Evolutionary conservation across 2,329 filamentous ascomycete species (phyloP), one percentile per base, ranked within the genome.

Genomic region (Rhynchosporium graminicola): DNA sequence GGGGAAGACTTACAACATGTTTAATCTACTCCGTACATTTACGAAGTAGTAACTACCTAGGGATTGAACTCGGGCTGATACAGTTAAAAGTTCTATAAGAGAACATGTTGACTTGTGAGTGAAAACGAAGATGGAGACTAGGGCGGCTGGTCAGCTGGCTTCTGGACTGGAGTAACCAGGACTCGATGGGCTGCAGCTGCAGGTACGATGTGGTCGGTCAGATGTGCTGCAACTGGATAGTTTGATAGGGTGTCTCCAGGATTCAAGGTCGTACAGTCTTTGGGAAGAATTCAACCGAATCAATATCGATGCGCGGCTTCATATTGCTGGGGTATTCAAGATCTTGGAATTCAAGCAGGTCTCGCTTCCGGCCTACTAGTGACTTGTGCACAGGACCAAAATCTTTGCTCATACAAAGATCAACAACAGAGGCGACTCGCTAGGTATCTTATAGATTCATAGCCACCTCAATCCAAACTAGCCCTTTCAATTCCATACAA

Each of bases 1-100:
- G 28, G 8, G 42, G 50, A 54, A 6, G 20, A 58, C 61, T 60
- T 54, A 63, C 51, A 47, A 56, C 45, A 46, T 60, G 2, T 57
- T 63, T 38, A 13, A 46, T 55, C 3, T 28, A 28, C 3, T 48
- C 20, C 20, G 20, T 20, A 20, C 20, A 20, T 20, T 20, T 20
- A 20, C 20, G 20, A 20, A 20, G 20, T 20, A 20, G 20, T 20
- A 20, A 1, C 20, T 20, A 20, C 20, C 20, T 20, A 20, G 20
- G 20, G 20, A 20, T 20, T 20, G 20, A 20, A 20, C 20, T 20
- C 20, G 20, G 20, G 1, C 20, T 20, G 20, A 20, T 20, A 20
- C 20, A 20, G 20, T 20, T 20, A 20, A 20, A 20, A 20, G 38
- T 31, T 15, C 10, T 29, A 3, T 6, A 8, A 7, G 33, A 38